Conservation (phyloP, 208 protist species). For the Acanthamoeba polyphaga region DNA sequence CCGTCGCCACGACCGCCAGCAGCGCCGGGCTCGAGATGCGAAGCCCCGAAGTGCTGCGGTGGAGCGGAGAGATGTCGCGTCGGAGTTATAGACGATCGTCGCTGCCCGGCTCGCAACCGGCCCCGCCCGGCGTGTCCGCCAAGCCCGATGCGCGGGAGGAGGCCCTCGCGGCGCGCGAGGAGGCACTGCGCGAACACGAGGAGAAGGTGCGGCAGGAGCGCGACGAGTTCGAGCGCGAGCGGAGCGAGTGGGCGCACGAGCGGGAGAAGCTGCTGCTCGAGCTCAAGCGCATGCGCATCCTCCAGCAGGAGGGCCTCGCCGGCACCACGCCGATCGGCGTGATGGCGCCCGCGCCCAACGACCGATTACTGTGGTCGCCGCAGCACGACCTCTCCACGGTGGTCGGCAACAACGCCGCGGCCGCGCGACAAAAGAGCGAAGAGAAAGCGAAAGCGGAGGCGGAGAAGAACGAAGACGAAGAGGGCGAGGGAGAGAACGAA, state of each 20-base stretch:
- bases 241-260: conserved; percentile 22
- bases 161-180: conserved; percentile 1
- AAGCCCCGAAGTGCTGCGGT: conserved; percentile 24
- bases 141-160: background rate
- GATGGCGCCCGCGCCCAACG: background rate
- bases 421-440: background rate
- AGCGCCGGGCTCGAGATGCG: background rate
- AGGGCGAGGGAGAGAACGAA: conserved; percentile 1
- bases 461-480: conserved; percentile 6
- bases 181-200: conserved; percentile 29
- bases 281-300: conserved; percentile 5
- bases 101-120: conserved; percentile 19
- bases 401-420: background rate
- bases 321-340: background rate
- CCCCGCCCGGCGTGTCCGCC: too few relatives aligned
- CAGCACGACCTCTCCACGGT: background rate
- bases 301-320: background rate
- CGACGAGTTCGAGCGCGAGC: conserved; percentile 54
- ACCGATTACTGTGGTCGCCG: conserved; percentile 43
- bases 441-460: background rate
- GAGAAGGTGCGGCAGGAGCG: conserved; percentile 51
- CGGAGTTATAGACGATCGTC: conserved; percentile 9
- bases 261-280: conserved; percentile 59
- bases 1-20: background rate
- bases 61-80: conserved; percentile 47